Evolutionary conservation across 2,329 filamentous ascomycete genomes (phyloP).

Genomic region (Escovopsis sp.): DNA sequence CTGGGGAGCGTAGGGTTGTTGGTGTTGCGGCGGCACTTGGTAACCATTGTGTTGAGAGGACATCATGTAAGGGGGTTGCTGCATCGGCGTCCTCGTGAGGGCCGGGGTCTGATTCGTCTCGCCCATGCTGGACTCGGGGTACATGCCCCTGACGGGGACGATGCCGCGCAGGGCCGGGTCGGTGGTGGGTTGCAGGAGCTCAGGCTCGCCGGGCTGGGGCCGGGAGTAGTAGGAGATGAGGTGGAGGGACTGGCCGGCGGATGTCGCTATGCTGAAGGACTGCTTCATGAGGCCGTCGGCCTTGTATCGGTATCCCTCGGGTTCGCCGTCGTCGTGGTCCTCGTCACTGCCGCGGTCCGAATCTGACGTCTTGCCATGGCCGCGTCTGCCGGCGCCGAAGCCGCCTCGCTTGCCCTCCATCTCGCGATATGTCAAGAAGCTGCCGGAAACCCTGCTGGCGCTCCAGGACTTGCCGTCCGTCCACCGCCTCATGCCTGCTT

Average conservation of each 20-base stretch:
- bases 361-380: conserved; percentile 65
- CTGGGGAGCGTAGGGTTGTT: conserved; percentile 22
- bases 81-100: conserved; percentile 61
- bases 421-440: conserved; percentile 92
- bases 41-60: conserved; percentile 19
- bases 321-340: conserved; percentile 69
- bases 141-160: conserved; percentile 82
- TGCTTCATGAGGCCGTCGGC: conserved; percentile 98
- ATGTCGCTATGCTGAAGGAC: conserved; percentile 96
- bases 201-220: conserved; percentile 55
- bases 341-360: conserved; percentile 70
- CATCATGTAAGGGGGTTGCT: conserved; percentile 24
- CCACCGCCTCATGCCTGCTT: conserved; percentile 96
- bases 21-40: conserved; percentile 7
- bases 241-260: conserved; percentile 75
- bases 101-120: conserved; percentile 69
- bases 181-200: conserved; percentile 64
- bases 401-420: conserved; percentile 95
- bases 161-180: conserved; percentile 72
- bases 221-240: conserved; percentile 94
- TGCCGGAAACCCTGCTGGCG: conserved; percentile 89
- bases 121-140: conserved; percentile 87
- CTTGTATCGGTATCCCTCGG: conserved; percentile 88
- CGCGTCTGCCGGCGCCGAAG: conserved; percentile 44
- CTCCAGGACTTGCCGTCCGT: conserved; percentile 99